Evolutionary conservation across 2,329 filamentous ascomycete species (phyloP).

Genomic region (Epichloe scottii): DNA sequence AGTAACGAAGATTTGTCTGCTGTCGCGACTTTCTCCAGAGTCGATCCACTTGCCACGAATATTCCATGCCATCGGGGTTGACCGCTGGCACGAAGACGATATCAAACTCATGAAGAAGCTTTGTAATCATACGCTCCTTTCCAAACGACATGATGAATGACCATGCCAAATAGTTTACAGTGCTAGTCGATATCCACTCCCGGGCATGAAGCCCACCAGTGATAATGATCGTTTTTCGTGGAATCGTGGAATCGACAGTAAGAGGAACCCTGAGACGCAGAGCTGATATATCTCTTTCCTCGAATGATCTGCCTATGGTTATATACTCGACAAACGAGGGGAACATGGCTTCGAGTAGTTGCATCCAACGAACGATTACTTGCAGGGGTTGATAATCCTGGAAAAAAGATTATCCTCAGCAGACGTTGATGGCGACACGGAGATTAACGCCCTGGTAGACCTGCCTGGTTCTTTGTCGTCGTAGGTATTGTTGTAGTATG

Average conservation of each 20-base stretch:
- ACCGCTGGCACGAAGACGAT: constrained; percentile 77
- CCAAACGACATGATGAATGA: constrained; percentile 74
- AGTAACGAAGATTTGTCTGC: constrained; percentile 68
- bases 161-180: constrained; percentile 84
- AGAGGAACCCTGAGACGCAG: constrained; percentile 57
- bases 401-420: constrained; percentile 66
- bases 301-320: constrained; percentile 71
- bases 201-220: constrained; percentile 82
- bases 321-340: constrained; percentile 62
- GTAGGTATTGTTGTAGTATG: constrained; percentile 10
- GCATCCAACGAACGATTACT: constrained; percentile 83
- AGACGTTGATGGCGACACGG: constrained; percentile 18
- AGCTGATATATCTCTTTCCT: constrained; percentile 76
- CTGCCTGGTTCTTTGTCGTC: background rate
- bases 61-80: constrained; percentile 91
- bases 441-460: constrained; percentile 4
- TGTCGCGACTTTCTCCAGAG: constrained; percentile 94
- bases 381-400: constrained; percentile 80
- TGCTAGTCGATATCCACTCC: constrained; percentile 92
- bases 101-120: constrained; percentile 72
- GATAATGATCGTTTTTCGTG: constrained; percentile 67
- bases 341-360: constrained; percentile 79
- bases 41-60: constrained; percentile 83
- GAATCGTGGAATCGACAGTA: constrained; percentile 28
- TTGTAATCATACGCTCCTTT: constrained; percentile 57